Percentiles rank a stretch among this genome's conserved stretches.
These are phyloP conservation scores for Tilletia setariae DNA, from an alignment of 1,284 basidiomycete genomes.

Conservation along the genomic window DNA sequence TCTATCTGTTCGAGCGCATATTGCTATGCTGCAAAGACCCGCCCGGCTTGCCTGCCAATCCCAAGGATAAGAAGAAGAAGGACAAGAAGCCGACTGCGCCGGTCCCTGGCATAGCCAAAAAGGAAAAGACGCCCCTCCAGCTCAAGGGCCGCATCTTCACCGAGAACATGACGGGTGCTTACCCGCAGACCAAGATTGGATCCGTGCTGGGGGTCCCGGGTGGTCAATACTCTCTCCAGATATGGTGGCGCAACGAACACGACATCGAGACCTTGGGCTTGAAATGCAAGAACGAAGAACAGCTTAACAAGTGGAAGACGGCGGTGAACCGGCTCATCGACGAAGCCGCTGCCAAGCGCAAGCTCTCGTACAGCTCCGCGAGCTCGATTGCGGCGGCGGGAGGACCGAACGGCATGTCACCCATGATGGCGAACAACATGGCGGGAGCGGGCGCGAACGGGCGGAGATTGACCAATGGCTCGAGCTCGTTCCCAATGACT, in stretches of 20 bases:
- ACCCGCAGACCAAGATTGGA: constrained; percentile 45
- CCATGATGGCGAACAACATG: constrained; percentile 32
- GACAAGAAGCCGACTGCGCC: constrained; percentile 56
- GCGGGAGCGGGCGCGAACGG: constrained; percentile 39
- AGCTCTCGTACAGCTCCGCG: constrained; percentile 12
- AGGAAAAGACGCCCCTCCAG: constrained; percentile 69
- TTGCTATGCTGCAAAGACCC: constrained; percentile 95
- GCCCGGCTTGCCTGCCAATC: constrained; percentile 38
- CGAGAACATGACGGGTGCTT: constrained; percentile 83
- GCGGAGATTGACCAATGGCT: constrained; percentile 32
- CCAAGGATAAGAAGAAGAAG: constrained; percentile 50
- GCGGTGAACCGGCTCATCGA: constrained; percentile 82
- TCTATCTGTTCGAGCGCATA: constrained; percentile 98
- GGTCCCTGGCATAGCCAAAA: constrained; percentile 49
- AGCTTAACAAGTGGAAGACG: constrained; percentile 85
- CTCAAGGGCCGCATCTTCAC: constrained; percentile 97
- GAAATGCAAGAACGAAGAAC: constrained; percentile 86
- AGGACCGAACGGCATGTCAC: constrained; percentile 15
- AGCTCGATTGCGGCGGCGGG: neutral
- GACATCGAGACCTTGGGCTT: constrained; percentile 87
- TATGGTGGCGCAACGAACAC: constrained; percentile 91
- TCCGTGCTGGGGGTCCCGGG: constrained; percentile 25
- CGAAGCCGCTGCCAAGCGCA: constrained; percentile 49
- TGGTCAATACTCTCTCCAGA: constrained; percentile 63
- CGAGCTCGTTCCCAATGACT: constrained; percentile 44